A percentile compares a stretch with the other conserved stretches of the same genome.
Evolutionary conservation across 176 grass and related monocot species (phyloP).

Genomic region (Musa schizocarpa): DNA sequence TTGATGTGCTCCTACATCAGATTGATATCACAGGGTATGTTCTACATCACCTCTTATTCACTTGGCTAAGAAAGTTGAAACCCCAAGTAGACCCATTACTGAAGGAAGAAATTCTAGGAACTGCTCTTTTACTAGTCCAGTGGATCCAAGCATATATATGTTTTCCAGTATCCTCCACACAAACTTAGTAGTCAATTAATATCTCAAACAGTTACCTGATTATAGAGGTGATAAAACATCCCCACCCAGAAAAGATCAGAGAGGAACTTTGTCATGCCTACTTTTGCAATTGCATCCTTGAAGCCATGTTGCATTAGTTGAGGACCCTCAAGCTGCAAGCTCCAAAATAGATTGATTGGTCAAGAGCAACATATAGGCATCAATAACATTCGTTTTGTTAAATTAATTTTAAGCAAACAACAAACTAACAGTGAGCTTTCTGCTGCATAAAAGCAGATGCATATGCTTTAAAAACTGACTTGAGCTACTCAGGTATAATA

Average conservation of each 20-base stretch:
- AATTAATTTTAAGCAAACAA: neutral
- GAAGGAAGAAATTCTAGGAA: neutral
- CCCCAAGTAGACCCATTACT: neutral
- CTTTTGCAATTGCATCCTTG: constrained; percentile 78
- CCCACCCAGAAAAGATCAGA: constrained; percentile 87
- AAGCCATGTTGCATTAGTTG: constrained; percentile 70
- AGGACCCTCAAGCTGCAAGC: constrained; percentile 77
- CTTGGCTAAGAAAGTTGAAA: neutral
- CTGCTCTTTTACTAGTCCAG: too few species aligned
- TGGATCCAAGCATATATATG: too few species aligned
- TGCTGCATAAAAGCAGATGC: too few species aligned
- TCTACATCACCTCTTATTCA: too few species aligned
- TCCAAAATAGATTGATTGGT: constrained; percentile 10
- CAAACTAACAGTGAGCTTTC: neutral
- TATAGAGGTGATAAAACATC: constrained; percentile 98
- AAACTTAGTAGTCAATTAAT: neutral
- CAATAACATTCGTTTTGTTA: neutral
- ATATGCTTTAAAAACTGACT: too few species aligned
- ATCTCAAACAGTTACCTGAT: constrained; percentile 57
- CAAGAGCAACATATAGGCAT: neutral
- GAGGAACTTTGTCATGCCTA: constrained; percentile 63
- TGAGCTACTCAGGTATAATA: too few species aligned
- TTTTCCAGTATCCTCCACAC: neutral
- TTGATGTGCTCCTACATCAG: too few species aligned
- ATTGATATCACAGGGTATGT: too few species aligned